Evolutionary conservation across 371 early-diverging fungal genomes (phyloP), one percentile per base, ranked within the genome.

Genomic region (Rhizopus arrhizus): DNA sequence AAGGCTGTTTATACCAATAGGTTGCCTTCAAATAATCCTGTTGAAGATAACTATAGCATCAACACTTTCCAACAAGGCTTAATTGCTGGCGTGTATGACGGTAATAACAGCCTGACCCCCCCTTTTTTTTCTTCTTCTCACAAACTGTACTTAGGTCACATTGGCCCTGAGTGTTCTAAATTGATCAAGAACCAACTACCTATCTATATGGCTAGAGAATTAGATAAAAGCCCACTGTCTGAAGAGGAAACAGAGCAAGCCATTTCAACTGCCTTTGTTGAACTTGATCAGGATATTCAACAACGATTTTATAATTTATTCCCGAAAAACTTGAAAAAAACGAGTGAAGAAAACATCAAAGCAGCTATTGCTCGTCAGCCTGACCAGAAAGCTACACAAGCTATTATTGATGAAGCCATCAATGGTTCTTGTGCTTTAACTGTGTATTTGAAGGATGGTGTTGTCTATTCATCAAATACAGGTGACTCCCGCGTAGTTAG

Each of bases 341-440:
- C 75, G 5, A 61, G 80, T 41, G 59, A 83, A 61, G 58, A 74
- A 58, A 68, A 81, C 66, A 58, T 78, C 60, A 71, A 72, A 59
- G 47, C 67, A 51, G 74, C 75, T 65, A 45, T 72, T 65, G 62
- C 75, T 56, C 66, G 65, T 40, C 70, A 77, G 22, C 70, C 74
- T 10, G 58, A 75, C 41, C 75, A 68, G 29, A 61, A 48, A 10
- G 65, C 58, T 1, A 73, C 80, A 3, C 66, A 72, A 15, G 58
- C 55, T 22, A 72, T 70, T 34, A 74, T 78, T 42, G 65, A 71
- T 15, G 77, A 77, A 40, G 92, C 92, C 0, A 71, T 89, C n/a
- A 64, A 89, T 10, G 95, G 95, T 2, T 84, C 92, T 1, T 93
- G 93, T 64, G 92, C 92, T 4, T 72, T 92, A 53, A 70, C 89